Percentiles rank a stretch among this genome's conserved stretches.
Evolutionary conservation across 176 grass and related monocot species (phyloP).

Genomic region (Oryza brachyantha): DNA sequence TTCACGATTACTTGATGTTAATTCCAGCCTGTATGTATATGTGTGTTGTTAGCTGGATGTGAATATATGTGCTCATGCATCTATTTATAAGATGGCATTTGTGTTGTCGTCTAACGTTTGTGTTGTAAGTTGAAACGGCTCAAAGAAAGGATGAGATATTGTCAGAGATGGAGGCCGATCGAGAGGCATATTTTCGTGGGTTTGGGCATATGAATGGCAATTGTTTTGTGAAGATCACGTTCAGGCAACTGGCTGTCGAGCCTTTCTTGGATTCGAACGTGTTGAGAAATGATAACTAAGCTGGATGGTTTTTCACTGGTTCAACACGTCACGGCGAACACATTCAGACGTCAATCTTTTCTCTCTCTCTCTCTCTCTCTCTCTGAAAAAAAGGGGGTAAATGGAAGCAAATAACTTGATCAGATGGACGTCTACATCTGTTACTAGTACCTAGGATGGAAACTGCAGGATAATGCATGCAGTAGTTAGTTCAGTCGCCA

Average conservation of each 20-base stretch:
- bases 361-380: too few relatives aligned
- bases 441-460: background rate
- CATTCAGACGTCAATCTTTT: background rate
- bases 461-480: background rate
- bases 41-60: too few relatives aligned
- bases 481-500: background rate
- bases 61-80: too few relatives aligned
- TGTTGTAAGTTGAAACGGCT: background rate
- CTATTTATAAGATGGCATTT: background rate
- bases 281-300: background rate
- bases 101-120: background rate
- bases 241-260: background rate
- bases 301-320: background rate
- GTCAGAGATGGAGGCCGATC: too few relatives aligned
- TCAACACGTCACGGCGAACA: background rate
- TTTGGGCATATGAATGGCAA: background rate
- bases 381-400: background rate
- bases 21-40: too few relatives aligned
- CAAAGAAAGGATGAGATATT: background rate
- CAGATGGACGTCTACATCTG: background rate
- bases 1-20: background rate
- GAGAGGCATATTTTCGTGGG: background rate
- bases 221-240: background rate
- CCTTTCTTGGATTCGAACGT: background rate
- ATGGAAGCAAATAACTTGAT: background rate